phyloP scores from a whole-genome alignment of 2,329 filamentous ascomycete genomes.

The Fusarium robinianum region DNA sequence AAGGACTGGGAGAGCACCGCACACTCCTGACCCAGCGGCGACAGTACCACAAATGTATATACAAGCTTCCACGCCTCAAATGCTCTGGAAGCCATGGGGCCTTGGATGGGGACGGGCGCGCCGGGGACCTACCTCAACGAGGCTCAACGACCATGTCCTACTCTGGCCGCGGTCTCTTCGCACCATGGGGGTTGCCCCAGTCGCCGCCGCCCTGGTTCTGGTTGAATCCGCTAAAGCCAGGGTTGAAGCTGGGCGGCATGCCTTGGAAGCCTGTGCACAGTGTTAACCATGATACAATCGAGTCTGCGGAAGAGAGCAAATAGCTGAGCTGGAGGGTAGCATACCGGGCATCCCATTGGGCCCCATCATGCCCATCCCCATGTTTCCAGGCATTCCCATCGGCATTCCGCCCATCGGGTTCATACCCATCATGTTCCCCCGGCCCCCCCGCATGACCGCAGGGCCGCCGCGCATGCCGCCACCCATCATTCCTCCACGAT shows the following conservation, averaged over 20 bases:
- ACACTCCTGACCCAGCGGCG: too few species aligned
- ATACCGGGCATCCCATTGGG: conserved; percentile 48
- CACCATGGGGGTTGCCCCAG: conserved; percentile 80
- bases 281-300: conserved; percentile 27
- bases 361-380: conserved; percentile 61
- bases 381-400: conserved; percentile 63
- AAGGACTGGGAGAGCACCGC: too few species aligned
- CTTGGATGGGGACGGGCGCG: not conserved
- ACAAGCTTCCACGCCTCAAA: too few species aligned
- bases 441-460: conserved; percentile 52
- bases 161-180: conserved; percentile 78
- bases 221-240: conserved; percentile 69
- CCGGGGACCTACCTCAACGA: not conserved
- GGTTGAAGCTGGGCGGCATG: conserved; percentile 72
- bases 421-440: conserved; percentile 58
- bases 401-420: conserved; percentile 52
- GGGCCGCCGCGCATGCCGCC: conserved; percentile 54
- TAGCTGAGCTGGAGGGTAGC: too few species aligned
- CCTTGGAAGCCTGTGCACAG: conserved; percentile 63
- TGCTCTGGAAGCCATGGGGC: conserved; percentile 1
- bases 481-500: conserved; percentile 52
- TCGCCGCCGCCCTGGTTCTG: conserved; percentile 55
- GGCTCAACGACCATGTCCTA: conserved; percentile 38
- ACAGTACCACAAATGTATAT: too few species aligned
- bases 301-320: not conserved